Evolutionary conservation across 2,329 filamentous ascomycete genomes (phyloP), one percentile per base, ranked within the genome.

Genomic region (Talaromyces sp.): DNA sequence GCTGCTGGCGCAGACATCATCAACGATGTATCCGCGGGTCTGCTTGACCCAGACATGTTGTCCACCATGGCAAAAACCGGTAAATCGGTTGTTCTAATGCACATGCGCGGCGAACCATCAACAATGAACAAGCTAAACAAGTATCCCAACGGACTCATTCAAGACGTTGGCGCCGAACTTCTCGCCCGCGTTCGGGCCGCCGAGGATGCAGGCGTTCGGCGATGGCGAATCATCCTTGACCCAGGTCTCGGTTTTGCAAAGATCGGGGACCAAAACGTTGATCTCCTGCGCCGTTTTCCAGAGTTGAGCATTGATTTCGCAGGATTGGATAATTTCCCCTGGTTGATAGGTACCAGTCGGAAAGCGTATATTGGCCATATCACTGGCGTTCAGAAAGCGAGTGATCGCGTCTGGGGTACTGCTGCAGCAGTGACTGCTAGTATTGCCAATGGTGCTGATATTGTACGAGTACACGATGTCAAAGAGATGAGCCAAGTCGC

Each of bases 201-300:
- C n/a, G 78, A 96, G 73, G 82, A 80, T 14, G 92, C 91, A 0
- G 95, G 95, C 0, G 84, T 99, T 50, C 84, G 90, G 4, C 87
- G 93, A 55, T 99, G 95, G 95, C 89, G 93, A 65, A 96, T 99
- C 65, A 87, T 98, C 35, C 85, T 98, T 1, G 95, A 99, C 72
- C 95, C 95, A 0, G 95, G 95, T 0, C 84, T 99, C 32, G 95
- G 95, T 0, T 99, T 99, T 71, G 92, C 95, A 59, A 99, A 99
- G 79, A 87, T 85, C 0, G 81, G 82, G 58, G 80, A 83, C 46
- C 91, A 97, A 73, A 97, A 97, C 73, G 78, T 97, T 2, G 86
- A 91, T 67, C 78, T 99, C 2, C 78, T 99, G 35, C 81, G 89
- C 9, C 77, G 84, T 1, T 75, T 96, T 32, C 80, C 81, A 9